phyloP scores from a whole-genome alignment of 106 monocot genomes.

The Xerophyta viscosa region DNA sequence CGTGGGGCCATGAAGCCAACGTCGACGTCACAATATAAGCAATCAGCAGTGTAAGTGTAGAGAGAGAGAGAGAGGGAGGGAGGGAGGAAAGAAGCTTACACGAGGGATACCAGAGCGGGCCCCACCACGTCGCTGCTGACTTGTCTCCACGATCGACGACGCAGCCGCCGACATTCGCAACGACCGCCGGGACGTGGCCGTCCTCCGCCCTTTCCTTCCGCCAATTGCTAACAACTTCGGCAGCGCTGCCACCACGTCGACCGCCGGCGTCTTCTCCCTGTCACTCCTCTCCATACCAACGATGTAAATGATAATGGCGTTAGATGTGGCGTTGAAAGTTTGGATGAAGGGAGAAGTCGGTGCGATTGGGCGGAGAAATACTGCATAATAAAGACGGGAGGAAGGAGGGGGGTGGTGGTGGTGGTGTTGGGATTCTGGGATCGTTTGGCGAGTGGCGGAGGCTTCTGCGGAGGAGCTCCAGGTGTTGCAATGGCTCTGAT shows the following conservation, averaged over 20 bases:
- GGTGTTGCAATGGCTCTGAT: conserved; percentile 7
- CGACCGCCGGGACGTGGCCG: neutral
- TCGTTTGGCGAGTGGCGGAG: neutral
- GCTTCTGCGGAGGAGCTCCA: neutral
- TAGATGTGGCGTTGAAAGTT: neutral
- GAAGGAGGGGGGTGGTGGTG: neutral
- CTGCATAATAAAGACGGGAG: neutral
- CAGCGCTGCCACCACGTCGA: neutral
- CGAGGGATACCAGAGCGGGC: neutral
- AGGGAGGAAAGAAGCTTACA: too few species aligned
- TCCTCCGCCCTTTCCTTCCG: neutral
- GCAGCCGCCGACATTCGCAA: neutral
- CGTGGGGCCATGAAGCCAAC: too few species aligned
- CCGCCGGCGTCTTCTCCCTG: neutral
- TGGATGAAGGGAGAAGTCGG: neutral
- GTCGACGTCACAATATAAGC: too few species aligned
- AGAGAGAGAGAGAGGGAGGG: too few species aligned
- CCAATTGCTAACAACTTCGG: neutral
- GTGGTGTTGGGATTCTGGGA: neutral
- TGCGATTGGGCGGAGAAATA: conserved; percentile 2
- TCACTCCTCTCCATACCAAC: neutral
- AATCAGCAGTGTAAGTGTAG: too few species aligned
- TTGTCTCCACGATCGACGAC: neutral
- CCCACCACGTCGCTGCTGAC: conserved; percentile 1
- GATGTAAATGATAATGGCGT: neutral